Evolutionary conservation across 352 stramenopile species (phyloP), one percentile per base, ranked within the genome.

Genomic region (Pythium graminicola): DNA sequence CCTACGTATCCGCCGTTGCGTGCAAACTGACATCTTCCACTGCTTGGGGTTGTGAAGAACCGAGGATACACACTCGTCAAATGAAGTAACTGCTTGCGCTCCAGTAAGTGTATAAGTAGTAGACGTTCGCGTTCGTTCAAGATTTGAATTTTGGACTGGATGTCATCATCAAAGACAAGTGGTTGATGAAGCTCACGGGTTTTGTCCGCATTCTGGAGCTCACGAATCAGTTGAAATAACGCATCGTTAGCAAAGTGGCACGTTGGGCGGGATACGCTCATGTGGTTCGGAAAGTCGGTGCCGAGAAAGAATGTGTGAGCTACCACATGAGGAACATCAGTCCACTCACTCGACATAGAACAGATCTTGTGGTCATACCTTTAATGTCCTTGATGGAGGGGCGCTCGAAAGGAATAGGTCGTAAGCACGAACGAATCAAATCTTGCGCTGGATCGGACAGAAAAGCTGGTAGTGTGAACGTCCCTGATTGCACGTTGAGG

Each of bases 51-150:
- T 10, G 36, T 52, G 36, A 90, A 93, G 49, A 93, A 93, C 23
- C 80, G 72, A 55, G 67, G 65, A 27, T 89, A 91, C 17, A 91
- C 73, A 9, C 70, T 79, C 52, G 80, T 71, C 10, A 86, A 54
- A 38, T 91, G 80, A 5, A 93, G 64, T 26, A 89, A 45, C 26
- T 82, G 70, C 56, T 86, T 86, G 26, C 83, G 78, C 38, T 83
- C 65, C 48, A 93, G 71, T 31, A 93, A 62, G 43, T 93, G 83
- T 78, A 93, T 89, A 4, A 93, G 41, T 20, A 85, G 54, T 8
- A 48, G 71, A 50, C 58, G 72, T 7, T 81, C 47, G 9, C 48
- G 50, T 9, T 51, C 28, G 6, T 45, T 62, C 29, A 90, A 59
- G 9, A 49, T 39, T 0, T 50, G 46, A 19, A 92, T 69, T 47